Conservation (phyloP, 2,329 filamentous ascomycete species). For the Blastomyces emzantsi region DNA sequence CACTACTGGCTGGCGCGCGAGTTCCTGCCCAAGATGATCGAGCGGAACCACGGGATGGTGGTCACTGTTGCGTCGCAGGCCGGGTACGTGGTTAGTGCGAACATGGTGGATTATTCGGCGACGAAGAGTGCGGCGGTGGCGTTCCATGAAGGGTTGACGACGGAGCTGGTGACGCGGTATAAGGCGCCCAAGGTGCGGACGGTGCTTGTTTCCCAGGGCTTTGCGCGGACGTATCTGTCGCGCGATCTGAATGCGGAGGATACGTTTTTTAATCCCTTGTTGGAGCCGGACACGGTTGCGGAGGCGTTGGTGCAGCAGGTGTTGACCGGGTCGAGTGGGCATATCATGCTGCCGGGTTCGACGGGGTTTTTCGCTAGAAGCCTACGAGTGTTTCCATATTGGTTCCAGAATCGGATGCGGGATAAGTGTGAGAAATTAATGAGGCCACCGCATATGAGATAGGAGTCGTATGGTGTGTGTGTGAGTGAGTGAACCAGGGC, state of each 20-base stretch:
- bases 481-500: too few species aligned
- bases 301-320: slow-evolving; percentile 55
- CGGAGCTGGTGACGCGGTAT: slow-evolving; percentile 52
- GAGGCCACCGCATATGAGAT: slow-evolving; percentile 13
- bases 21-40: slow-evolving; percentile 58
- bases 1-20: slow-evolving; percentile 59
- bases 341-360: slow-evolving; percentile 47
- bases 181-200: slow-evolving; percentile 56
- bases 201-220: slow-evolving; percentile 56
- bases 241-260: slow-evolving; percentile 45
- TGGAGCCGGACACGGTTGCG: slow-evolving; percentile 55
- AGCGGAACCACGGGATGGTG: slow-evolving; percentile 59
- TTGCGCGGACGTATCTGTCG: slow-evolving; percentile 54
- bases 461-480: neutral
- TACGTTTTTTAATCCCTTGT: slow-evolving; percentile 44
- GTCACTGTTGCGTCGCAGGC: slow-evolving; percentile 61
- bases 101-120: slow-evolving; percentile 59
- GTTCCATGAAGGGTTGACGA: slow-evolving; percentile 58
- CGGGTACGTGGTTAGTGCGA: slow-evolving; percentile 51
- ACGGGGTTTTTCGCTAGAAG: slow-evolving; percentile 35
- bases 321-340: slow-evolving; percentile 47
- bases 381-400: slow-evolving; percentile 49
- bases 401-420: slow-evolving; percentile 50
- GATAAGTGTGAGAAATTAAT: slow-evolving; percentile 28
- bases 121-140: slow-evolving; percentile 57